Conservation (phyloP, 2,329 filamentous ascomycete genomes). For the Metarhizium anisopliae region DNA sequence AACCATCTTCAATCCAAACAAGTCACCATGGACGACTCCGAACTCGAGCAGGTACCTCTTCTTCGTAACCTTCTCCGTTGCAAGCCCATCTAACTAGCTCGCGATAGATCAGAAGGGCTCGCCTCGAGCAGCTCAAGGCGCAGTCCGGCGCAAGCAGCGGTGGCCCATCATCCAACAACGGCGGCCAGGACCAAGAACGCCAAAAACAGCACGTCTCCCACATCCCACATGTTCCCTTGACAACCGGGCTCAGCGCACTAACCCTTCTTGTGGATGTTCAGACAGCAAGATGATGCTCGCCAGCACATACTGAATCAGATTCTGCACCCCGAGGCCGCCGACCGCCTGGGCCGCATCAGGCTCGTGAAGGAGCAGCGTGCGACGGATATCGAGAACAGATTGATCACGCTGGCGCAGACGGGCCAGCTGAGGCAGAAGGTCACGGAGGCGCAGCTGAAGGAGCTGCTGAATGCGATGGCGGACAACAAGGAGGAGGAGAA, state of each 20-base stretch:
- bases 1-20: constrained; percentile 5
- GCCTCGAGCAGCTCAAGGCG: constrained; percentile 86
- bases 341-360: constrained; percentile 87
- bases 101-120: constrained; percentile 75
- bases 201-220: constrained; percentile 35
- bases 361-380: constrained; percentile 92
- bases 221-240: neutral
- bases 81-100: constrained; percentile 1
- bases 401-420: constrained; percentile 82
- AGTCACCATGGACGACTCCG: constrained; percentile 34
- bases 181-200: constrained; percentile 47
- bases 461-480: constrained; percentile 74
- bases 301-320: constrained; percentile 79
- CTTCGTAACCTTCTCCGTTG: neutral
- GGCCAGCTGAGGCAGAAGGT: constrained; percentile 84
- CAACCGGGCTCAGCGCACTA: neutral
- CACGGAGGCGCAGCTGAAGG: constrained; percentile 87
- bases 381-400: constrained; percentile 79
- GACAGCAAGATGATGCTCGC: constrained; percentile 58
- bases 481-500: constrained; percentile 73
- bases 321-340: constrained; percentile 85
- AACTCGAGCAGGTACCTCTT: constrained; percentile 29
- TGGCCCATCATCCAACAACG: constrained; percentile 29
- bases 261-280: constrained; percentile 12
- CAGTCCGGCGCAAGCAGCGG: constrained; percentile 45